Evolutionary conservation across 768 basidiomycete species (phyloP), one percentile per base, ranked within the genome.

Genomic region (Suillus placidus): DNA sequence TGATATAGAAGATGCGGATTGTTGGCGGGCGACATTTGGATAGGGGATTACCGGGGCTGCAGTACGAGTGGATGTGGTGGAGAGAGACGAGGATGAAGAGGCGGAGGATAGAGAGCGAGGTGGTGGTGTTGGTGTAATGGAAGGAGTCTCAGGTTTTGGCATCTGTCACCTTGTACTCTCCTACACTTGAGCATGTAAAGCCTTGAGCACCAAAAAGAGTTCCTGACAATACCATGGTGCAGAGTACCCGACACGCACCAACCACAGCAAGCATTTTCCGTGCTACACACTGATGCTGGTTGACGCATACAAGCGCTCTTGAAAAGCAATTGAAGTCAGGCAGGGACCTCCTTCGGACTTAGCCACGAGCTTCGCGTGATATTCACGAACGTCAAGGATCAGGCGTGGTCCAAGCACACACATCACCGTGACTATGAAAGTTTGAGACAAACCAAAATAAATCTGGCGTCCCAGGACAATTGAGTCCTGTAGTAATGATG

Each of bases 1-100:
- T n/a, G n/a, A n/a, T n/a, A n/a, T 74, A 1, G 70, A 71, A 42
- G 76, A 76, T 7, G 63, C 37, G 16, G 49, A 26, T 34, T 73
- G 64, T n/a, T 66, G 68, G n/a, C 65, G 65, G 32, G 62, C 64
- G 54, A 62, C 38, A 2, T 69, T 67, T 56, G 66, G 70, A 37
- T 68, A 65, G 20, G 67, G 64, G 4, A 51, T 67, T n/a, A 65
- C 64, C 49, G 90, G 90, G 30, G 89, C 87, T 3, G 87, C 82
- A 5, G 92, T 93, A 67, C 88, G 89, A 30, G 88, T 90, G 0
- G 91, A 92, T 3, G 85, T 82, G 10, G 89, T 91, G 0, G 91
- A 92, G 37, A 88, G 78, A 4, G 90, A 89, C 0, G 91, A 89
- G 0, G 90, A 90, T 0, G 87, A 86, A 1, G 86, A 83, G 20